These are phyloP conservation scores for Eucalyptus tenuipes DNA, from an alignment of 345 rosid species.

Conservation along the genomic window DNA sequence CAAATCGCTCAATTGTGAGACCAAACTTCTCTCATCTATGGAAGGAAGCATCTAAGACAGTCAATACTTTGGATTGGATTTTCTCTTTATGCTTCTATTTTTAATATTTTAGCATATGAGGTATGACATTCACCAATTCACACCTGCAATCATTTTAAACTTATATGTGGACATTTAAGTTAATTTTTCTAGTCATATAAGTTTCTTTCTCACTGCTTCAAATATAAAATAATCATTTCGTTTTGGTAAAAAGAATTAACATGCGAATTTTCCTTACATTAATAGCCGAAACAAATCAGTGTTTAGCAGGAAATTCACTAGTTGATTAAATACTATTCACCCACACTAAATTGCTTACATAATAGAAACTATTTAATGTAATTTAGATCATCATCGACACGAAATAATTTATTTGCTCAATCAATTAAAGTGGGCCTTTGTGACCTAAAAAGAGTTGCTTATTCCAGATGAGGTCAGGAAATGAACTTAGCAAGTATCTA, in stretches of 20 bases:
- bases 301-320: not conserved
- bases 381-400: not conserved
- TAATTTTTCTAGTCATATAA: not conserved
- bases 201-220: not conserved
- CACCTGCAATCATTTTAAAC: not conserved
- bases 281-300: not conserved
- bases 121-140: not conserved
- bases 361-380: not conserved
- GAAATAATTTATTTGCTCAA: not conserved
- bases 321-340: not conserved
- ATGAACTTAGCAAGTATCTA: not conserved
- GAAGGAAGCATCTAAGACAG: not conserved
- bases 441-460: not conserved
- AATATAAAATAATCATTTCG: not conserved
- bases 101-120: not conserved
- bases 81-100: not conserved
- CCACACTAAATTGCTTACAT: not conserved
- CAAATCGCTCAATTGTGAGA: not conserved
- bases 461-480: not conserved
- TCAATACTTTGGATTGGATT: not conserved
- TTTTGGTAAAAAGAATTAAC: not conserved
- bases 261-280: not conserved
- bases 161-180: not conserved
- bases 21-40: not conserved
- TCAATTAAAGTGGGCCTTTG: not conserved